Evolutionary conservation across 305 asterid species (phyloP), one percentile per base, ranked within the genome.

Genomic region (Striga hermonthica): DNA sequence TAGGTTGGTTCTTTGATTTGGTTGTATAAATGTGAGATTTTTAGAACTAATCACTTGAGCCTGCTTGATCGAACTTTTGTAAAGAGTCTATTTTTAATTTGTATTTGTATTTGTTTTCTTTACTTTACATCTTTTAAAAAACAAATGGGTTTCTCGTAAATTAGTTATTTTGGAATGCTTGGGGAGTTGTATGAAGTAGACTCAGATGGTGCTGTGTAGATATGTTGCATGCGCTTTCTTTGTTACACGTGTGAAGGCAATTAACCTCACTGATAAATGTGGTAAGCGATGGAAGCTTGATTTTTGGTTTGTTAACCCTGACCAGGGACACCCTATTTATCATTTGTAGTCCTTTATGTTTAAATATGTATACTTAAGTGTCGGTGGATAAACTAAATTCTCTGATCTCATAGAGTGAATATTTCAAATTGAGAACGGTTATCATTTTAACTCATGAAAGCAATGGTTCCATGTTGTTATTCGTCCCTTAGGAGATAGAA

Each of bases 361-460:
- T 59, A 58, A 58, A 41, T 45, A 12, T 44, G 50, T 45, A 37
- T 60, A 67, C 45, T 14, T 65, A 10, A 54, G 2, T 66, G 31
- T 15, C 6, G 57, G 7, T 48, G 15, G 60, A 62, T 47, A 16
- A 39, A 39, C 0, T 39, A 9, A 39, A 7, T 39, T 39, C 1
- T 1, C 5, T 39, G 10, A 45, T 45, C 50, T 45, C 13, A 9
- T 45, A 3, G 13, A 45, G 14, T 72, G 59, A 54, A 10, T 62
- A 54, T 11, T 45, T 70, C 49, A 15, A 22, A n/a, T 13, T 34
- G 64, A 57, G 38, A 50, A 6, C 4, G 55, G 9, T 45, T 43
- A 44, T 44, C 16, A 11, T 31, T 39, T 16, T n/a, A 60, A 40
- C 31, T 7, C 64, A 59, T 66, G 11, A 7, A 22, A 22, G 31